Evolutionary conservation across 176 grass and related monocot species (phyloP).

Genomic region (Eragrostis nindensis): DNA sequence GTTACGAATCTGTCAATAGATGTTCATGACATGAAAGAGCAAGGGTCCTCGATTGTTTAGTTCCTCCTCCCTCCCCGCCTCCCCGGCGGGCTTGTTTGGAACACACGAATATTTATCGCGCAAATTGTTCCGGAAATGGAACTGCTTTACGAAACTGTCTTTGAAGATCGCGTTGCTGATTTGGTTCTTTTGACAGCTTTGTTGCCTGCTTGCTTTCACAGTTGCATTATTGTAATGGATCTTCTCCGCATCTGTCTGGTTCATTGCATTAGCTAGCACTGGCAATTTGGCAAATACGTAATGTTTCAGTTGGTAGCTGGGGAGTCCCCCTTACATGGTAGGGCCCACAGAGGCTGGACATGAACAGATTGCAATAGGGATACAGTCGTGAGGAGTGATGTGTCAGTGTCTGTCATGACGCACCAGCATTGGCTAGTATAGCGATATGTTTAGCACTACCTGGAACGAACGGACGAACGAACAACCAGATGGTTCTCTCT

Average conservation of each 20-base stretch:
- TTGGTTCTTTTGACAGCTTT: too few species aligned
- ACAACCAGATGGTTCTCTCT: conserved; percentile 6
- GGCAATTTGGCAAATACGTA: neutral
- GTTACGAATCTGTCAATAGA: too few species aligned
- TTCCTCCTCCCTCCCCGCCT: too few species aligned
- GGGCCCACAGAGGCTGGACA: conserved; percentile 1
- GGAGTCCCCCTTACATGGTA: conserved; percentile 30
- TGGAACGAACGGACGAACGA: conserved; percentile 6
- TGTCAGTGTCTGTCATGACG: neutral
- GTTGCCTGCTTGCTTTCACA: neutral
- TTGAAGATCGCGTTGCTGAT: neutral
- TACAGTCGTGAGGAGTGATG: conserved; percentile 16
- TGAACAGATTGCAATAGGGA: neutral
- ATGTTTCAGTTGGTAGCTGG: conserved; percentile 31
- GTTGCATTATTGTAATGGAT: neutral
- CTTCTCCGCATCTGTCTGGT: conserved; percentile 24
- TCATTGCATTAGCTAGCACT: conserved; percentile 1
- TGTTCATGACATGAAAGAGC: neutral
- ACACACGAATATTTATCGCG: neutral
- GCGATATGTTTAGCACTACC: conserved; percentile 1
- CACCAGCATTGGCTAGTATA: neutral
- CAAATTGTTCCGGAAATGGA: too few species aligned
- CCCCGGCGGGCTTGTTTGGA: neutral
- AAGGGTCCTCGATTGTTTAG: neutral
- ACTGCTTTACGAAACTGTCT: neutral